Evolutionary conservation across 176 grass and related monocot species (phyloP).

Genomic region (Triticum aestivum): DNA sequence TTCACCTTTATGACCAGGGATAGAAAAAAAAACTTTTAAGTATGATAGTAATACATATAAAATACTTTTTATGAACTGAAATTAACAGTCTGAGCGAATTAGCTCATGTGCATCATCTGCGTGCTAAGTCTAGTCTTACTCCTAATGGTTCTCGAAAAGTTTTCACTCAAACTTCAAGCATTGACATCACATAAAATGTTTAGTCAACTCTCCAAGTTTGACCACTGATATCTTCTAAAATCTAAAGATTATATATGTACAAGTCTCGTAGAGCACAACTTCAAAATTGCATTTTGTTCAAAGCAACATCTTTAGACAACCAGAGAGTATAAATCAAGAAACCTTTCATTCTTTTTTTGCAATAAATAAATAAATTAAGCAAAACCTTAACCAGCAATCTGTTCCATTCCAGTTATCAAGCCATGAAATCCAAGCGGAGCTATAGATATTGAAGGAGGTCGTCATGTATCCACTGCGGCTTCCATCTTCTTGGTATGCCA

Average conservation of each 20-base stretch:
- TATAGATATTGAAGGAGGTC: neutral
- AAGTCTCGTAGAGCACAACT: neutral
- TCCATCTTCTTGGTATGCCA: neutral
- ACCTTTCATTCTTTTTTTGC: too few relatives aligned
- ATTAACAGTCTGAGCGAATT: too few relatives aligned
- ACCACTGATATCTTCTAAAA: neutral
- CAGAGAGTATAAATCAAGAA: neutral
- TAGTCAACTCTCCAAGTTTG: neutral
- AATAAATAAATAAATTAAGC: neutral
- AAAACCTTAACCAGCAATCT: neutral
- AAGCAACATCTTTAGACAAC: neutral
- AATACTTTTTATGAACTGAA: too few relatives aligned
- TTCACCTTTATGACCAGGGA: too few relatives aligned
- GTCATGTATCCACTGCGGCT: neutral
- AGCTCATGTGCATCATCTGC: too few relatives aligned
- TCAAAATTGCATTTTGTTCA: neutral
- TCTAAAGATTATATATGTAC: neutral
- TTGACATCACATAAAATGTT: neutral
- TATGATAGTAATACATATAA: too few relatives aligned
- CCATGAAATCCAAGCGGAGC: neutral
- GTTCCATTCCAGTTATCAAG: neutral
- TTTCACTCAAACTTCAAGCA: too few relatives aligned
- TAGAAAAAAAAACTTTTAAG: too few relatives aligned
- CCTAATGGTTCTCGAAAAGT: too few relatives aligned
- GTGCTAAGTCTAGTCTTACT: too few relatives aligned